Base-by-base conservation (phyloP, 441 rosid genomes). In the Eugenia klotzschiana region DNA sequence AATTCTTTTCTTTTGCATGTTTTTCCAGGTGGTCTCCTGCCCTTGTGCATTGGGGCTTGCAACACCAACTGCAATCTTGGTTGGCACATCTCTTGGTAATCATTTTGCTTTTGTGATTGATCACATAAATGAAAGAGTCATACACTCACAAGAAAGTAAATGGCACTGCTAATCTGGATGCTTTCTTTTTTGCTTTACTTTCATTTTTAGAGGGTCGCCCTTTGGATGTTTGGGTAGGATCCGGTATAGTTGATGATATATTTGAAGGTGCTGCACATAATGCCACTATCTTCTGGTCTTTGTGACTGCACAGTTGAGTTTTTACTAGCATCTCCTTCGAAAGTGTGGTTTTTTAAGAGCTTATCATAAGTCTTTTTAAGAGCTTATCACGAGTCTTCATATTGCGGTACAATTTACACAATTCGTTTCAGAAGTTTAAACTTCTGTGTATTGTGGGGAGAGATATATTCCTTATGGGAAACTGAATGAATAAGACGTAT, bases 41-140 rank as follows among this genome's bases (percentile, higher is more conserved):
- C 98, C 99, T 43, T 93, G 98, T 87, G 98, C 98, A 52, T 89
- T 95, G 88, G 98, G 98, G 81, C 98, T 95, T 81, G 98, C 99
- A 83, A 94, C 99, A 60, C 98, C 99, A 60, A 95, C 99, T 10
- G 99, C 99, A 84, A 95, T 97, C 89, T 87, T 97, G 82, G 95
- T 97, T 79, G 99, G 99, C 92, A 97, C 98, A 51, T 97, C 96
- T 80, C 98, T 93, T 86, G 98, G 98, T 97, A 94, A 81, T 51
- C 82, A 80, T 85, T 82, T 60, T 51, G 81, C 85, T 79, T 85
- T 80, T 23, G 56, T 72, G 57, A 54, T 64, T 81, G n/a, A 83
- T 74, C 23, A 3, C 58, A 8, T 80, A 55, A 37, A 69, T 69
- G 77, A 69, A 64, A 64, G 77, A 33, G 77, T 20, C 77, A 9